phyloP scores from a whole-genome alignment of 805 yeast genomes.

The Saturnispora besseyi region DNA sequence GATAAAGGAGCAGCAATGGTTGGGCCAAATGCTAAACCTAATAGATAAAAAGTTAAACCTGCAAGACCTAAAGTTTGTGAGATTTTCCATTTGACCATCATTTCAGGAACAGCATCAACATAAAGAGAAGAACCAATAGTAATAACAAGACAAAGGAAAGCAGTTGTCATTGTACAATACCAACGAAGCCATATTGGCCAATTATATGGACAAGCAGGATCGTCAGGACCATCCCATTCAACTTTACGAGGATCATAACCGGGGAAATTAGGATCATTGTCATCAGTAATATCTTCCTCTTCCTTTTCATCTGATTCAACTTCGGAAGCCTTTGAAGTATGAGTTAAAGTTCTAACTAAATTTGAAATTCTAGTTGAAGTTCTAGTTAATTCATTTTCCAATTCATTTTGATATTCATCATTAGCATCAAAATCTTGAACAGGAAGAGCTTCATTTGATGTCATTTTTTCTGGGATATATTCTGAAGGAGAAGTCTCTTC shows the following conservation, averaged over 20 bases:
- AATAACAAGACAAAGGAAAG: conserved; percentile 55
- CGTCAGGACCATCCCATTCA: conserved; percentile 54
- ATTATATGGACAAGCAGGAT: conserved; percentile 56
- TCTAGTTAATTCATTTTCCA: conserved; percentile 18
- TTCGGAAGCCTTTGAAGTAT: conserved; percentile 6
- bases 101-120: conserved; percentile 54
- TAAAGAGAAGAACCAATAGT: conserved; percentile 70
- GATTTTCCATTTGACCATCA: conserved; percentile 39
- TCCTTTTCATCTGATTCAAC: conserved; percentile 8
- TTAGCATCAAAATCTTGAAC: neutral
- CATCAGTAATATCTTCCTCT: conserved; percentile 17
- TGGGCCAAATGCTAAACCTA: conserved; percentile 69
- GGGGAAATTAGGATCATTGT: conserved; percentile 16
- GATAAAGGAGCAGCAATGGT: conserved; percentile 65
- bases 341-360: conserved; percentile 14
- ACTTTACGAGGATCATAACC: conserved; percentile 33
- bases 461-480: neutral
- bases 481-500: neutral
- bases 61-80: conserved; percentile 54
- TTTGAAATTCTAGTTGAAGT: conserved; percentile 16
- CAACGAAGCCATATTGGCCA: conserved; percentile 61
- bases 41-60: conserved; percentile 59
- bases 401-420: conserved; percentile 18
- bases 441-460: neutral
- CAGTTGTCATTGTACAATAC: conserved; percentile 56